A percentile compares a stretch with the other conserved stretches of the same genome.
These are phyloP conservation scores for Suhomyces bolitotheri DNA, from an alignment of 1,139 yeast species.

Conservation along the genomic window DNA sequence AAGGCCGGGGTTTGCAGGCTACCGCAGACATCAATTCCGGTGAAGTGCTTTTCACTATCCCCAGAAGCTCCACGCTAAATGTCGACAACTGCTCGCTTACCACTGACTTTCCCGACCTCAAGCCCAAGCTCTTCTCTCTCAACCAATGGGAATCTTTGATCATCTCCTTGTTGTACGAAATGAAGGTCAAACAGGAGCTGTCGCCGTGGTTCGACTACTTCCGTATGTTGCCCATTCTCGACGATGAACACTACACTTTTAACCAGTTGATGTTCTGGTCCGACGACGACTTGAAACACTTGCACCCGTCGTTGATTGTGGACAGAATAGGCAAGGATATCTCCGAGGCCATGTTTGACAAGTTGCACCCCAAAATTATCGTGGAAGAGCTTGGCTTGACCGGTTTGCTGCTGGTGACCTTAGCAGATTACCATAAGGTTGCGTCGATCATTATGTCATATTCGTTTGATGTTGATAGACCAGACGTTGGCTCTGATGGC, in stretches of 20 bases:
- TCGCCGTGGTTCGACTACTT: constrained; percentile 74
- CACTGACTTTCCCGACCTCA: constrained; percentile 30
- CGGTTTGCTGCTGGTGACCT: constrained; percentile 36
- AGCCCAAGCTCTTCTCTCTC: constrained; percentile 40
- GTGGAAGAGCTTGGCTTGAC: constrained; percentile 24
- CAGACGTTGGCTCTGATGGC: constrained; percentile 19
- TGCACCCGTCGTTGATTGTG: constrained; percentile 71
- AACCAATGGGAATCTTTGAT: constrained; percentile 81
- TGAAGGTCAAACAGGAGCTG: constrained; percentile 35
- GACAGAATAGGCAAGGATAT: constrained; percentile 69
- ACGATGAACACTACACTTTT: constrained; percentile 37
- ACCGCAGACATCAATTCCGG: constrained; percentile 53
- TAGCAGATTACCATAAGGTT: constrained; percentile 64
- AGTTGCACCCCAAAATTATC: constrained; percentile 28
- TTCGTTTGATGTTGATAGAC: constrained; percentile 38
- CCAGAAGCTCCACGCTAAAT: constrained; percentile 58
- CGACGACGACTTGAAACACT: constrained; percentile 46
- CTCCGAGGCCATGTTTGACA: constrained; percentile 60
- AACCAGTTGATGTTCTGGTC: constrained; percentile 82
- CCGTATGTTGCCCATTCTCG: constrained; percentile 59
- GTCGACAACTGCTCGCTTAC: constrained; percentile 55
- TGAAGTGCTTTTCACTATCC: constrained; percentile 69
- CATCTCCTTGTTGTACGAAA: constrained; percentile 62
- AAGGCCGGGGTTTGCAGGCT: constrained; percentile 83
- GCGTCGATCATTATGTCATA: constrained; percentile 61